Percentiles rank a stretch among this genome's conserved stretches.
Evolutionary conservation across 108 stramenopile species (phyloP).

Genomic region (Nitzschia sp.): DNA sequence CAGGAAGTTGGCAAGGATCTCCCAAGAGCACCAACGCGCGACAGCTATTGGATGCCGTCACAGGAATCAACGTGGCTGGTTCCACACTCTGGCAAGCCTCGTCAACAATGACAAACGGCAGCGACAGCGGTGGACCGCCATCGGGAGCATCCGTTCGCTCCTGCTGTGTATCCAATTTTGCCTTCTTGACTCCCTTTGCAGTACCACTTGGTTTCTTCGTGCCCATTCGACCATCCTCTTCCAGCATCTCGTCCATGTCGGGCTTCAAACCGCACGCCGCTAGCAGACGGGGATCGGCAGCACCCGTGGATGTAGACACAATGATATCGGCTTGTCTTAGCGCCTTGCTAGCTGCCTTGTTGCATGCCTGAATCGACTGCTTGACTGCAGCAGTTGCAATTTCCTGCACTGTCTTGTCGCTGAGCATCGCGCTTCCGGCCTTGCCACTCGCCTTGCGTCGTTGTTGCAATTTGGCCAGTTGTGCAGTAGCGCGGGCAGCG

Average conservation of each 20-base stretch:
- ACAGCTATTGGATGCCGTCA: constrained; percentile 79
- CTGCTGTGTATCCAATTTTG: constrained; percentile 27
- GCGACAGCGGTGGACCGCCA: constrained; percentile 70
- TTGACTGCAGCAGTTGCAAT: constrained; percentile 86
- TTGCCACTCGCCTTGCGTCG: constrained; percentile 27
- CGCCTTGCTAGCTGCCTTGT: constrained; percentile 81
- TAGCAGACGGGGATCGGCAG: constrained; percentile 92
- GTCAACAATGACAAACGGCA: constrained; percentile 89
- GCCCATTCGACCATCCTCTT: constrained; percentile 20
- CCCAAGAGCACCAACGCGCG: constrained; percentile 83
- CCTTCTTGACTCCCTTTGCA: constrained; percentile 6
- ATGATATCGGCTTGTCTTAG: constrained; percentile 96
- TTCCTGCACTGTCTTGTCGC: constrained; percentile 61
- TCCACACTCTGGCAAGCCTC: constrained; percentile 94
- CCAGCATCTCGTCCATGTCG: constrained; percentile 44
- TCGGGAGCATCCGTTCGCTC: constrained; percentile 60
- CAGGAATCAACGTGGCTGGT: constrained; percentile 89
- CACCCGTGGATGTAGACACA: constrained; percentile 94
- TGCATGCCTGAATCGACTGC: constrained; percentile 74
- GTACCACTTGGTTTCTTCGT: not conserved
- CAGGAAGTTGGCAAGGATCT: constrained; percentile 90
- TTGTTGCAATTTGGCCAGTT: constrained; percentile 43
- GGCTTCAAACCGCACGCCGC: constrained; percentile 84
- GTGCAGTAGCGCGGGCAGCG: constrained; percentile 66
- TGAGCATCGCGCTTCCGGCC: constrained; percentile 32